Percentiles rank a stretch among this genome's conserved stretches.
Conservation (phyloP, 2,329 filamentous ascomycete species). For the Ramichloridium luteum region DNA sequence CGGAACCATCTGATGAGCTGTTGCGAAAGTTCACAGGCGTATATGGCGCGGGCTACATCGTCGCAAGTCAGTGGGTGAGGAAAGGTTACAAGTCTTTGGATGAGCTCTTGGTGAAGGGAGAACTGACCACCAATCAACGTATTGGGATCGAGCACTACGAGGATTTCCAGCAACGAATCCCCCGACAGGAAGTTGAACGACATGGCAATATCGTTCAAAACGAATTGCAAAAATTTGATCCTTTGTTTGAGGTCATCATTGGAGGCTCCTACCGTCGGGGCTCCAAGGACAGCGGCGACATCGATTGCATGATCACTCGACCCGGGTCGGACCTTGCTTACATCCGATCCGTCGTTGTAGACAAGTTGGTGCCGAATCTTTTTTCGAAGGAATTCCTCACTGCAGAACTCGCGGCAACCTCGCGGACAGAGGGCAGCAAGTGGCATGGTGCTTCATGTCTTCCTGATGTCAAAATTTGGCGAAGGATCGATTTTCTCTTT, state of each 20-base stretch:
- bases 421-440: slow-evolving; percentile 53
- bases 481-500: slow-evolving; percentile 72
- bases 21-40: slow-evolving; percentile 63
- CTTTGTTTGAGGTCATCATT: slow-evolving; percentile 55
- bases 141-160: slow-evolving; percentile 69
- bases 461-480: slow-evolving; percentile 52
- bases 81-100: slow-evolving; percentile 63
- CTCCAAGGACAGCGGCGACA: slow-evolving; percentile 60
- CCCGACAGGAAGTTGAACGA: slow-evolving; percentile 59
- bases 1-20: slow-evolving; percentile 52
- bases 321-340: slow-evolving; percentile 44
- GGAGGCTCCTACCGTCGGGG: slow-evolving; percentile 80
- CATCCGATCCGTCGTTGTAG: slow-evolving; percentile 50
- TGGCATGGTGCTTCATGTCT: slow-evolving; percentile 81
- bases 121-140: slow-evolving; percentile 56
- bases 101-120: slow-evolving; percentile 51
- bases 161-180: slow-evolving; percentile 69
- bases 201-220: slow-evolving; percentile 54
- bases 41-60: slow-evolving; percentile 57
- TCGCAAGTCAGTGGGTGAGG: slow-evolving; percentile 64
- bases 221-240: slow-evolving; percentile 49
- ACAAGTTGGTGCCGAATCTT: slow-evolving; percentile 50
- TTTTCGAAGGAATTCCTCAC: slow-evolving; percentile 54
- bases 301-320: slow-evolving; percentile 75
- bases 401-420: slow-evolving; percentile 47